phyloP scores from a whole-genome alignment of 768 basidiomycete genomes.

The Cytidiella melzeri region DNA sequence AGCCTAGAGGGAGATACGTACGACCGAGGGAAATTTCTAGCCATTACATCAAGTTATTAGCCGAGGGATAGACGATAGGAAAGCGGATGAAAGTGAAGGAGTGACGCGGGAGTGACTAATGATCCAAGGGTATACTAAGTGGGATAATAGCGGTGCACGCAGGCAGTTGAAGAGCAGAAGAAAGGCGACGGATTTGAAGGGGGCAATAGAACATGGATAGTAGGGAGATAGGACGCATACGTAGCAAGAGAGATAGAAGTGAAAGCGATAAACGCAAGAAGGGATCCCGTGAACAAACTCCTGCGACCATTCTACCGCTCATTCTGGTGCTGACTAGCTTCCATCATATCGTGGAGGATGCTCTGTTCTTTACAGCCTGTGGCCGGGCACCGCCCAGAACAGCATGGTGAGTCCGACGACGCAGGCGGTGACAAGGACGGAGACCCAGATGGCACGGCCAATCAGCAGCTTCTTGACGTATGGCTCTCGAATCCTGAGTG shows the following conservation, averaged over 20 bases:
- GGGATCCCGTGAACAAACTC: background rate
- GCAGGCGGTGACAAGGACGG: constrained; percentile 67
- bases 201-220: background rate
- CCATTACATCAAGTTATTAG: constrained; percentile 7
- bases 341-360: background rate
- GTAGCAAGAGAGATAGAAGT: background rate
- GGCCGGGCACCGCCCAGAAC: constrained; percentile 95
- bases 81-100: constrained; percentile 7
- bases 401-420: constrained; percentile 80
- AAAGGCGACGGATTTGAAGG: constrained; percentile 5
- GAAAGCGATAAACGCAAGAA: background rate
- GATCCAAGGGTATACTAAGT: constrained; percentile 11
- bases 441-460: constrained; percentile 90
- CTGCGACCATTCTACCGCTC: background rate
- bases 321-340: background rate
- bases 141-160: constrained; percentile 3
- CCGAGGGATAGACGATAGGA: background rate
- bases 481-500: constrained; percentile 84
- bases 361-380: constrained; percentile 53
- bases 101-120: constrained; percentile 14
- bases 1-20: too few species aligned
- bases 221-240: background rate
- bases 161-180: background rate
- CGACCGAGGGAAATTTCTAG: too few species aligned
- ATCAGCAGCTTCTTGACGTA: constrained; percentile 90